phyloP scores from a whole-genome alignment of 2,329 filamentous ascomycete species.

The Chrysosporium queenslandicum region DNA sequence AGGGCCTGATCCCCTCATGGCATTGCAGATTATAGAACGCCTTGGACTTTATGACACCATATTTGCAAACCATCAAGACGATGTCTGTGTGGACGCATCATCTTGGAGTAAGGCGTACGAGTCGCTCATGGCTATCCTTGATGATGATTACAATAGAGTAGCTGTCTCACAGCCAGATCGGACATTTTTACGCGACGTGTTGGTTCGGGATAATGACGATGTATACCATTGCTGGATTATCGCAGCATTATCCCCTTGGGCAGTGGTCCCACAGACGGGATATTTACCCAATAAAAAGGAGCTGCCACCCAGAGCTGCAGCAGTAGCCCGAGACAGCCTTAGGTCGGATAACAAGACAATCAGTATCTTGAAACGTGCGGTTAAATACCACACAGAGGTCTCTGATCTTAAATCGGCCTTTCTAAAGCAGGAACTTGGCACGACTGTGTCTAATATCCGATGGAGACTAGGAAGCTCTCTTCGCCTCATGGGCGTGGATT shows the following conservation, averaged over 20 bases:
- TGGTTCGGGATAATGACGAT: conserved; percentile 56
- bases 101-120: conserved; percentile 57
- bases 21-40: conserved; percentile 33
- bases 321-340: conserved; percentile 65
- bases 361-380: conserved; percentile 55
- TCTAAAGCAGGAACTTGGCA: conserved; percentile 21
- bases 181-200: conserved; percentile 32
- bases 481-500: conserved; percentile 31
- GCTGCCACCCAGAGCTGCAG: conserved; percentile 49
- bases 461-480: conserved; percentile 30
- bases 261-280: conserved; percentile 39
- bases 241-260: conserved; percentile 65
- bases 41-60: conserved; percentile 34
- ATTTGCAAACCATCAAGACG: conserved; percentile 37
- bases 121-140: conserved; percentile 46
- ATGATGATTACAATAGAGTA: conserved; percentile 15
- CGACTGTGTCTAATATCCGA: conserved; percentile 28
- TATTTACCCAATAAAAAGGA: conserved; percentile 39
- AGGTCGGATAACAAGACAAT: conserved; percentile 67
- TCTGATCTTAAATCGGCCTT: conserved; percentile 44
- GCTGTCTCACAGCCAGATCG: conserved; percentile 10
- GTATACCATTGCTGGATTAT: conserved; percentile 68
- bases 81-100: conserved; percentile 46
- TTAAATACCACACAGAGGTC: conserved; percentile 56
- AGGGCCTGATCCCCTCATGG: conserved; percentile 33